Evolutionary conservation across 805 yeast genomes (phyloP), one percentile per base, ranked within the genome.

Genomic region (Metschnikowia picachoensis): DNA sequence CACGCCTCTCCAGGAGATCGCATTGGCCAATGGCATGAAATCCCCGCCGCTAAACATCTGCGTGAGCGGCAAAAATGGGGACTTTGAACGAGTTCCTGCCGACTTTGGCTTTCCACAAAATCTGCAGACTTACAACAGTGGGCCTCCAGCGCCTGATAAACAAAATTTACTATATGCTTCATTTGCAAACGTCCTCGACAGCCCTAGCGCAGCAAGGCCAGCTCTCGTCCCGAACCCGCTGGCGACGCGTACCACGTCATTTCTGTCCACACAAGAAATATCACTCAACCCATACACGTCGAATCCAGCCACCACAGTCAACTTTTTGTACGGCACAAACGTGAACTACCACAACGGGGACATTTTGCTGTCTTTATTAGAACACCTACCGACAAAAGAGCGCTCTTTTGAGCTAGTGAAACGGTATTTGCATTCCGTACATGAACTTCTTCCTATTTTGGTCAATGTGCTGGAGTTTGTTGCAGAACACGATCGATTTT

Each of bases 401-500:
- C 65, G 76, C 33, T 72, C 80, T 0, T 73, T 65, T 52, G 78
- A 73, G 44, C 61, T 79, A 35, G 62, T 78, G 2, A 70, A 72
- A 31, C 63, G 82, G 27, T 80, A 76, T 52, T 58, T 74, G 10
- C 72, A 70, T 40, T 76, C 82, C 0, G 79, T 80, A 12, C 84
- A 80, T 54, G 76, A 79, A 8, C 64, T 80, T n/a, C 58, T 79
- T 9, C 85, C 85, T 0, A 60, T 80, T 4, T 48, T 80, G 45
- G 63, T 68, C 31, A 80, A 79, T 50, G 52, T 78, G 28, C 58
- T 61, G 15, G 76, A 70, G 29, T 76, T 79, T 49, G 47, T 67
- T 3, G 58, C 58, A 25, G 72, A 71, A 37, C 83, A 79, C 56
- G 78, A 76, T 30, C 57, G 58, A 14, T 80, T 70, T 51, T 79